phyloP scores from a whole-genome alignment of 441 rosid species.

The Erysimum pusillum region DNA sequence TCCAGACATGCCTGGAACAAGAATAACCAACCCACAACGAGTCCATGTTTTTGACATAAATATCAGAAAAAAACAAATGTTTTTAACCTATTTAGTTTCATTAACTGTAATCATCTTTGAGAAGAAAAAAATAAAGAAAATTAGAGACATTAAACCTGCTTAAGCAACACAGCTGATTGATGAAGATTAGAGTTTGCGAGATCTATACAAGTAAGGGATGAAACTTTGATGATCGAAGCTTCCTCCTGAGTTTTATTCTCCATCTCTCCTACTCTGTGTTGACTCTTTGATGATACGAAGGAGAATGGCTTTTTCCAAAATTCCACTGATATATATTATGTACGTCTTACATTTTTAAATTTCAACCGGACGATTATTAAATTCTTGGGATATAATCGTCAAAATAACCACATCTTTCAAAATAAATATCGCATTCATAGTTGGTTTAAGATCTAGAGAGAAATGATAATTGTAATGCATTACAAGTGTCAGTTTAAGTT shows the following conservation, averaged over 20 bases:
- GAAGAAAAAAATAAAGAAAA: not conserved
- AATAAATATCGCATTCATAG: too few relatives aligned
- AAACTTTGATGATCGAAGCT: constrained; percentile 45
- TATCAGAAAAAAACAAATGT: too few relatives aligned
- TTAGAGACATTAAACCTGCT: constrained; percentile 56
- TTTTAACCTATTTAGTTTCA: too few relatives aligned
- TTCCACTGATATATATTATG: not conserved
- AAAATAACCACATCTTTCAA: too few relatives aligned
- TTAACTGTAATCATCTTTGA: not conserved
- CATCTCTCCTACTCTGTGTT: not conserved
- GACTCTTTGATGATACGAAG: not conserved
- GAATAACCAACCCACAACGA: not conserved
- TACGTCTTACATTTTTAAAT: not conserved
- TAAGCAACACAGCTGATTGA: constrained; percentile 65
- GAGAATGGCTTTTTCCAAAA: constrained; percentile 66
- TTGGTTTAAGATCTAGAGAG: too few relatives aligned
- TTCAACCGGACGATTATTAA: not conserved
- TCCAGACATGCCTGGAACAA: constrained; percentile 73
- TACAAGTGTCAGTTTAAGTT: too few relatives aligned
- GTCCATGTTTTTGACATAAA: too few relatives aligned
- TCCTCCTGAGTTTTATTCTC: not conserved
- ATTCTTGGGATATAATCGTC: too few relatives aligned
- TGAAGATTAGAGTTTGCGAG: constrained; percentile 57
- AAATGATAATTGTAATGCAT: too few relatives aligned
- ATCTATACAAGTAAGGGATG: constrained; percentile 75